These are phyloP conservation scores for Annona squamosa DNA, from an alignment of 164 flowering plant species.

Conservation along the genomic window DNA sequence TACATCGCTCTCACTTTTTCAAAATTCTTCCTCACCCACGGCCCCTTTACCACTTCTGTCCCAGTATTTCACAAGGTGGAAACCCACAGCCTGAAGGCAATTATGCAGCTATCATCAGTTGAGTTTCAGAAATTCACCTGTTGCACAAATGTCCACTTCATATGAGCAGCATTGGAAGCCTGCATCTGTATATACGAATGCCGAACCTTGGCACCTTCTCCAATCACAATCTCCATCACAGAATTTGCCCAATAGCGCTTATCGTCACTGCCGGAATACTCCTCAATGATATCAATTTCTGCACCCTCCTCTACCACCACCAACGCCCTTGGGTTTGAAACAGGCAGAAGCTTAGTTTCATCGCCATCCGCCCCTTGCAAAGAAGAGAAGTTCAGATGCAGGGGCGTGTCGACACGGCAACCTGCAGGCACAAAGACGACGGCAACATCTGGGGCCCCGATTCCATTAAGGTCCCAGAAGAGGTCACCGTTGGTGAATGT, in stretches of 20 bases:
- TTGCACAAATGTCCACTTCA: conserved; percentile 72
- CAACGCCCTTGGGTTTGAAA: conserved; percentile 80
- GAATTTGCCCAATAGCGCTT: conserved; percentile 74
- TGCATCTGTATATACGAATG: conserved; percentile 78
- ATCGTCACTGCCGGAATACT: conserved; percentile 41
- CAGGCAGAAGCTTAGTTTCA: conserved; percentile 41
- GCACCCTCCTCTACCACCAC: conserved; percentile 91
- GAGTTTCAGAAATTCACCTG: conserved; percentile 41
- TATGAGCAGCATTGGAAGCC: conserved; percentile 64
- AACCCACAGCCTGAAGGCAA: too few relatives aligned
- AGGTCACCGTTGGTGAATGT: conserved; percentile 50
- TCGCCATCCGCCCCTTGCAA: conserved; percentile 30
- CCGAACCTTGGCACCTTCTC: conserved; percentile 53
- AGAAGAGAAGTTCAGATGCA: conserved; percentile 50
- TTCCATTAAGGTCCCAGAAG: conserved; percentile 85
- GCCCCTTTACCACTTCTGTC: too few relatives aligned
- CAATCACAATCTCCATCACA: conserved; percentile 60
- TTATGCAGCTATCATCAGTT: not conserved
- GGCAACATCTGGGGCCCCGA: conserved; percentile 75
- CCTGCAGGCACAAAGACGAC: conserved; percentile 73
- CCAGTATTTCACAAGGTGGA: too few relatives aligned
- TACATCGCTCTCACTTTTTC: too few relatives aligned
- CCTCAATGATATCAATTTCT: conserved; percentile 73
- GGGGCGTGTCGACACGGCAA: conserved; percentile 40
- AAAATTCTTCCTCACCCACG: too few relatives aligned